Percentiles rank a stretch among this genome's conserved stretches.
phyloP scores from a whole-genome alignment of 1,139 yeast genomes.

The Spathaspora sp. region DNA sequence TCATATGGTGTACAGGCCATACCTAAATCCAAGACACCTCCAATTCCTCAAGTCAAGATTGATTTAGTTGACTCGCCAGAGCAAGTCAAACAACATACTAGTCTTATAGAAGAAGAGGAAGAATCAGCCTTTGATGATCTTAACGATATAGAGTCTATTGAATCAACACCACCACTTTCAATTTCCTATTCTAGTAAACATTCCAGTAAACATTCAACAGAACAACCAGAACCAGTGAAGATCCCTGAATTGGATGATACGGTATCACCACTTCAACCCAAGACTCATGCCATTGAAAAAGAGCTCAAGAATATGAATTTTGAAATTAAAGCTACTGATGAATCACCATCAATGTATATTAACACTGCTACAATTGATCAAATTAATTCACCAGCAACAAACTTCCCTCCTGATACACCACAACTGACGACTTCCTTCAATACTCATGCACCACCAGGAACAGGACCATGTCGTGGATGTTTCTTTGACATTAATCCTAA shows the following conservation, averaged over 20 bases:
- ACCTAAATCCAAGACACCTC: background rate
- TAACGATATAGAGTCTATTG: constrained; percentile 15
- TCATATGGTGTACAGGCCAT: background rate
- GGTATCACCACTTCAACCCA: constrained; percentile 31
- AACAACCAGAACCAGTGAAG: constrained; percentile 3
- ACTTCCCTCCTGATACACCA: background rate
- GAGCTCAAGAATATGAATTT: constrained; percentile 31
- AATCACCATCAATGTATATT: constrained; percentile 10
- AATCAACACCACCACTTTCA: constrained; percentile 26
- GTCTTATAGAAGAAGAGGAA: constrained; percentile 7
- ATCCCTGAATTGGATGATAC: constrained; percentile 6
- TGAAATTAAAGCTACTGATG: constrained; percentile 13
- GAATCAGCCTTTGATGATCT: background rate
- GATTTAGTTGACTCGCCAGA: background rate
- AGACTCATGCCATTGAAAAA: constrained; percentile 30
- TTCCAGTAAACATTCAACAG: constrained; percentile 10
- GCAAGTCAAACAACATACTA: background rate
- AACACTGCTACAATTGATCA: background rate
- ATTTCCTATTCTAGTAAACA: constrained; percentile 21
- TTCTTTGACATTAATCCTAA: constrained; percentile 42
- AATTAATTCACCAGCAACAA: background rate
- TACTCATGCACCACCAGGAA: constrained; percentile 48
- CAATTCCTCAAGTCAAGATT: background rate
- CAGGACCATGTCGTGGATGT: constrained; percentile 77
- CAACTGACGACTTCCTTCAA: background rate